Base-by-base conservation (phyloP, 306 rosid genomes). In the Cucurbita maxima region DNA sequence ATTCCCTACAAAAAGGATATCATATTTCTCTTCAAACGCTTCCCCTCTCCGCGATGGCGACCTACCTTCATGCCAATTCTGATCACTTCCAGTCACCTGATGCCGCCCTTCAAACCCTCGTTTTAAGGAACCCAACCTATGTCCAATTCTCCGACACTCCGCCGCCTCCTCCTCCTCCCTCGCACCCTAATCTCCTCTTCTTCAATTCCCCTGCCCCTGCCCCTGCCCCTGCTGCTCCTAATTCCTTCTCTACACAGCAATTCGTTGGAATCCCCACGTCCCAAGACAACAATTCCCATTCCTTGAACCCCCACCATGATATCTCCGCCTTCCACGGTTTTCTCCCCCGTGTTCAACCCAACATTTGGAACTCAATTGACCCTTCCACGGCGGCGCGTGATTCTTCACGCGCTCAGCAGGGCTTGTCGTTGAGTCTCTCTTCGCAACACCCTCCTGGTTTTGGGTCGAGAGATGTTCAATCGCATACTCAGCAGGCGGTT, bases 41-140 rank as follows among this genome's bases (percentile, higher is more conserved):
- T 25, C 20, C 56, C 59, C 43, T 54, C 25, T 36, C 53, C 14
- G 40, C 82, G 77, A 92, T 94, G 99, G 96, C 97, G 77, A 91
- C 97, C 60, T 91, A 94, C 76, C 92, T 85, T 81, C 99, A 91
- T 74, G 86, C 84, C 8, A 91, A 87, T 81, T 75, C 99, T 13
- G 97, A 89, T 50, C 54, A 50, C 69, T 91, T 91, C 77, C 97
- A 86, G 85, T 83, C 86, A 3, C 41, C 87, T 18, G 97, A 84
- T 40, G 95, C 91, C 12, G 96, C 92, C 41, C 86, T 94, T 53
- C 99, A 94, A 61, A 94, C 99, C 4, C 91, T 94, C 0, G 81
- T 94, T 3, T 90, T 94, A 59, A 94, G 91, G 99, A 94, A 94
- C 78, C 97, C 90, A 3, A 88, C 86, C 15, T 94, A 91, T 67